phyloP scores from a whole-genome alignment of 495 filamentous ascomycete species.

The Lasiosphaeriaceae sp. region DNA sequence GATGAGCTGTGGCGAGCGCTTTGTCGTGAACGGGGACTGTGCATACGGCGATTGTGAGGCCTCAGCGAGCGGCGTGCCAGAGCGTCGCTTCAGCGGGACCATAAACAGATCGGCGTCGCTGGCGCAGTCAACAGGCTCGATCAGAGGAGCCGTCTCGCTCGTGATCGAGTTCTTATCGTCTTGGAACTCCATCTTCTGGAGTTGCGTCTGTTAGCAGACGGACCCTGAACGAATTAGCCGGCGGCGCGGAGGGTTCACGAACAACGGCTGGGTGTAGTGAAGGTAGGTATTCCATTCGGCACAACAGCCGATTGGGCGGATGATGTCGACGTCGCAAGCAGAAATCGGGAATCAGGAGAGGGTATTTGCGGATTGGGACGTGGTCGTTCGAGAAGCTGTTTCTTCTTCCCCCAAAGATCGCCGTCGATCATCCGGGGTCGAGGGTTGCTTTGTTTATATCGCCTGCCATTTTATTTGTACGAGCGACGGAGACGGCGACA shows the following conservation, averaged over 20 bases:
- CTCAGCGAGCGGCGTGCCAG: neutral
- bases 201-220: neutral
- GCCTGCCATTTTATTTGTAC: neutral
- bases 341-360: neutral
- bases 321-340: no score
- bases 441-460: slow-evolving; percentile 10
- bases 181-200: slow-evolving; percentile 7
- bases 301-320: no score
- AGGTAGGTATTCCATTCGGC: no score
- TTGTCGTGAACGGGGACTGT: no score
- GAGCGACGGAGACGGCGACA: neutral
- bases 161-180: slow-evolving; percentile 11
- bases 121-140: slow-evolving; percentile 15
- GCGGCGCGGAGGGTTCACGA: neutral
- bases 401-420: neutral
- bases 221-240: neutral
- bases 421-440: slow-evolving; percentile 6
- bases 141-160: slow-evolving; percentile 20
- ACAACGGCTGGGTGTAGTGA: neutral
- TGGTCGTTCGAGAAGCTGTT: neutral
- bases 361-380: neutral
- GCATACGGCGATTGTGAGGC: no score
- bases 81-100: slow-evolving; percentile 16
- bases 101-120: slow-evolving; percentile 16
- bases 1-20: slow-evolving; percentile 4